These are phyloP conservation scores for Nidularia pulvinata DNA, from an alignment of 768 basidiomycete genomes.

Conservation along the genomic window DNA sequence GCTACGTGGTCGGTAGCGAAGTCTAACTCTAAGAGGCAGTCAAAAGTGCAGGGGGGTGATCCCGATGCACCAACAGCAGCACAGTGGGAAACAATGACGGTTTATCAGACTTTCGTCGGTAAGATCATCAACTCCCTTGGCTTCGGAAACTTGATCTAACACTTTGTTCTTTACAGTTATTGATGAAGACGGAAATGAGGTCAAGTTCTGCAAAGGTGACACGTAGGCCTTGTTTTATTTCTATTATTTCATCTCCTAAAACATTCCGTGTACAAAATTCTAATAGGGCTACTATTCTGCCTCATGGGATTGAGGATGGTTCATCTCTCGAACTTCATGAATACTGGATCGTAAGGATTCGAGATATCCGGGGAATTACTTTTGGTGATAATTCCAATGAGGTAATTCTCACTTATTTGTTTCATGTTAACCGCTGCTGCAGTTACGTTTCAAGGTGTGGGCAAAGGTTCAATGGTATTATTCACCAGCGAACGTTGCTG, in stretches of 20 bases:
- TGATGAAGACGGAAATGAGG: slow-evolving; percentile 26
- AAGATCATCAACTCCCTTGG: slow-evolving; percentile 4
- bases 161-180: slow-evolving; percentile 12
- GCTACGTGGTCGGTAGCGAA: not conserved
- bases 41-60: not conserved
- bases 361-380: slow-evolving; percentile 36
- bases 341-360: slow-evolving; percentile 53
- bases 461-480: slow-evolving; percentile 56
- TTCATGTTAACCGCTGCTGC: not conserved
- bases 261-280: not conserved
- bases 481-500: slow-evolving; percentile 42
- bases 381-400: slow-evolving; percentile 19
- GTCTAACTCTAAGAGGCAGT: not conserved
- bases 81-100: slow-evolving; percentile 10
- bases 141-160: not conserved
- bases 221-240: slow-evolving; percentile 21
- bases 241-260: not conserved
- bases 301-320: slow-evolving; percentile 21
- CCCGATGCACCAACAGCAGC: slow-evolving; percentile 9
- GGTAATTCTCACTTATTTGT: slow-evolving; percentile 15
- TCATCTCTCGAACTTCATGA: slow-evolving; percentile 24
- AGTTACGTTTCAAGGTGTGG: slow-evolving; percentile 41
- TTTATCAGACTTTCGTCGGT: slow-evolving; percentile 21
- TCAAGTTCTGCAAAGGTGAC: slow-evolving; percentile 26
- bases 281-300: slow-evolving; percentile 41